Conservation (phyloP, 164 flowering plant genomes). For the Litsea cubeba region DNA sequence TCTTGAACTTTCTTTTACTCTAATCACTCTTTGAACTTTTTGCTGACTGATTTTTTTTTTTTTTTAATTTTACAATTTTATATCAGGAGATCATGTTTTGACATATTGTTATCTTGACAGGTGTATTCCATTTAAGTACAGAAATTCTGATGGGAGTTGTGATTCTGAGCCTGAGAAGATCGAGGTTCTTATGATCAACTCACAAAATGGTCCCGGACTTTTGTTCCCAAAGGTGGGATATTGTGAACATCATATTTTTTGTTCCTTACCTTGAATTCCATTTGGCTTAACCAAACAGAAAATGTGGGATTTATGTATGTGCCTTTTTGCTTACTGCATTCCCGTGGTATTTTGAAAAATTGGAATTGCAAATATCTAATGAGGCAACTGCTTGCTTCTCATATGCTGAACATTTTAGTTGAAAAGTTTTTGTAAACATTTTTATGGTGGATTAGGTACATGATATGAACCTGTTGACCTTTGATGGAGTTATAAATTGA, state of each 20-base stretch:
- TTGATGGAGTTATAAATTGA: too few relatives aligned
- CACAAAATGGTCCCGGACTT: conserved; percentile 81
- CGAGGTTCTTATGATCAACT: conserved; percentile 80
- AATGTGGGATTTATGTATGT: not conserved
- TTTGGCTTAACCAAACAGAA: not conserved
- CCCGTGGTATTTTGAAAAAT: too few relatives aligned
- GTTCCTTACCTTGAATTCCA: not conserved
- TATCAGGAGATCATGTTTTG: not conserved
- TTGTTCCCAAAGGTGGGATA: conserved; percentile 74
- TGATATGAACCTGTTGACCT: too few relatives aligned
- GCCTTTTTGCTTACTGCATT: not conserved
- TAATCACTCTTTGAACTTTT: too few relatives aligned
- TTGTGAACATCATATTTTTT: not conserved
- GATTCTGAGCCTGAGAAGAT: conserved; percentile 33
- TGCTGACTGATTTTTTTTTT: not conserved
- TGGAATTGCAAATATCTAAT: too few relatives aligned
- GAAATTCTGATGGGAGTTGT: conserved; percentile 28
- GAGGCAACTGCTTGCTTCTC: too few relatives aligned
- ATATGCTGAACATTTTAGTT: too few relatives aligned
- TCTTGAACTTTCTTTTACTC: too few relatives aligned
- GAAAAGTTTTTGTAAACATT: too few relatives aligned
- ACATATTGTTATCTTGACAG: conserved; percentile 22
- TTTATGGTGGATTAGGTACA: too few relatives aligned
- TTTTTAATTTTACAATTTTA: too few relatives aligned
- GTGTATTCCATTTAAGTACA: conserved; percentile 72